Conservation (phyloP, 768 basidiomycete genomes). For the Trametes maxima region DNA sequence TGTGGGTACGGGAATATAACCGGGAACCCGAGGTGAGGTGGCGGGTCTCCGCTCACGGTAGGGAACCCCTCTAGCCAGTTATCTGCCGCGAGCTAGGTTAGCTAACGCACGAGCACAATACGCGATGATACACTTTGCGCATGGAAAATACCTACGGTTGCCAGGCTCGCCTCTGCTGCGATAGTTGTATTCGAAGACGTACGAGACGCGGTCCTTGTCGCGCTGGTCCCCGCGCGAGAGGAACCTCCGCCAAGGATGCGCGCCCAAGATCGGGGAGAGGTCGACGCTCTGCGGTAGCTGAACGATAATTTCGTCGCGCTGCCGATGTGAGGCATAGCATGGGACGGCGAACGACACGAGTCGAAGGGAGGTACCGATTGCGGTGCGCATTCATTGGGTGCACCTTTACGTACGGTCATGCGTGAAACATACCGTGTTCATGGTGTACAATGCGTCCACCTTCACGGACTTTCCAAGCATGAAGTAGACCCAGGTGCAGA, state of each 20-base stretch:
- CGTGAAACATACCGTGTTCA: slow-evolving; percentile 29
- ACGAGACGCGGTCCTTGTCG: slow-evolving; percentile 23
- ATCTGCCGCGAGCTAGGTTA: slow-evolving; percentile 18
- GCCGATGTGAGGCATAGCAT: too few species aligned
- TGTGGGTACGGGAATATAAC: slow-evolving; percentile 29
- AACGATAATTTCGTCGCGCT: slow-evolving; percentile 31
- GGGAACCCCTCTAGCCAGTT: slow-evolving; percentile 24
- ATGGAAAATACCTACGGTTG: slow-evolving; percentile 23
- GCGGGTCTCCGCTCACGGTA: slow-evolving; percentile 20
- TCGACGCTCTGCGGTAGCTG: slow-evolving; percentile 25
- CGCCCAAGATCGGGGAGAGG: slow-evolving; percentile 27
- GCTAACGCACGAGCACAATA: not conserved
- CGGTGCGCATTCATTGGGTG: not conserved
- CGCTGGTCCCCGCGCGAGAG: not conserved
- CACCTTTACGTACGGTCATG: not conserved
- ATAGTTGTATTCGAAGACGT: slow-evolving; percentile 34
- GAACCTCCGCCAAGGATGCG: slow-evolving; percentile 29
- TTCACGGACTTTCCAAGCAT: slow-evolving; percentile 22
- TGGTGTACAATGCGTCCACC: slow-evolving; percentile 22
- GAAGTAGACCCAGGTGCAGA: slow-evolving; percentile 30
- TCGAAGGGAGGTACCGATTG: not conserved
- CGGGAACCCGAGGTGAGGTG: slow-evolving; percentile 14
- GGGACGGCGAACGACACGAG: not conserved
- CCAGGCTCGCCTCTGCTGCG: slow-evolving; percentile 27
- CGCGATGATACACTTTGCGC: too few species aligned